Evolutionary conservation across 257 asterid species (phyloP).

Genomic region (Scutellaria barbata): DNA sequence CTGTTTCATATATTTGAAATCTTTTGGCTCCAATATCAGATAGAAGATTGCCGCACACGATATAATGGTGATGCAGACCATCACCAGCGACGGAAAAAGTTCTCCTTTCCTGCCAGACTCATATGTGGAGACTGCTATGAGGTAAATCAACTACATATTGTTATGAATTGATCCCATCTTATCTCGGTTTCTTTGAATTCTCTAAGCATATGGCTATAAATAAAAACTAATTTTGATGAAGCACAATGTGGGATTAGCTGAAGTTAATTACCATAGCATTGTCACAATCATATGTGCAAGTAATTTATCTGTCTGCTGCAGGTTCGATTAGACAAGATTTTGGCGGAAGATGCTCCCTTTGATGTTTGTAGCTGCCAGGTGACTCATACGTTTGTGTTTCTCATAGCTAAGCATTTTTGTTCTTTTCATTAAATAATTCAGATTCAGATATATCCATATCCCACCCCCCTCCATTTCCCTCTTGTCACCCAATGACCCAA

Average conservation of each 20-base stretch:
- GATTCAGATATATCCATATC: slow-evolving; percentile 11
- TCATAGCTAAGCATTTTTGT: not conserved
- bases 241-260: slow-evolving; percentile 18
- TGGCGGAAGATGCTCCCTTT: slow-evolving; percentile 94
- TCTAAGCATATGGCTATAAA: slow-evolving; percentile 13
- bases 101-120: slow-evolving; percentile 96
- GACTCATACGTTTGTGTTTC: slow-evolving; percentile 36
- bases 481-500: not conserved
- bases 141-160: slow-evolving; percentile 44
- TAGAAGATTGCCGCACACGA: slow-evolving; percentile 95
- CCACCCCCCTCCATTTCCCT: not conserved
- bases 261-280: slow-evolving; percentile 15
- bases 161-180: not conserved
- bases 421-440: not conserved
- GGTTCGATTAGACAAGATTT: slow-evolving; percentile 77
- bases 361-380: slow-evolving; percentile 98
- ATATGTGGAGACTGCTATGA: slow-evolving; percentile 96
- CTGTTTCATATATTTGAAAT: not conserved
- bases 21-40: slow-evolving; percentile 49
- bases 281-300: slow-evolving; percentile 2
- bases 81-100: slow-evolving; percentile 88
- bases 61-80: slow-evolving; percentile 99
- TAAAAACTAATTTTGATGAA: not conserved
- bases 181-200: not conserved
- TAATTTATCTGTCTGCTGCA: slow-evolving; percentile 42